Percentiles rank a stretch among this genome's conserved stretches.
Evolutionary conservation across 257 asterid species (phyloP).

Genomic region (Parsonsia alboflavescens): DNA sequence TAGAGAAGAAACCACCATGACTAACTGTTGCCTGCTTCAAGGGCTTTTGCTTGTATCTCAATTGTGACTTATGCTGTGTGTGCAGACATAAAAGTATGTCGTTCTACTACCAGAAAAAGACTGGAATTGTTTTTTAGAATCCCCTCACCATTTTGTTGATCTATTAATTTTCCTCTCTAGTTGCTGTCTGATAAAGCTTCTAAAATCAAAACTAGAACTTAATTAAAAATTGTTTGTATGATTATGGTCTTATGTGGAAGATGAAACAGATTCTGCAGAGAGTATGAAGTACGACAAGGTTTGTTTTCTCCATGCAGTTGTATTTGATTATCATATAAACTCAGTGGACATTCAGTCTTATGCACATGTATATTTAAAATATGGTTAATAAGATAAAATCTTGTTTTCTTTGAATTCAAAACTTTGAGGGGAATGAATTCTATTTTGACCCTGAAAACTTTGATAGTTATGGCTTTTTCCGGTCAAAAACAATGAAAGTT

Average conservation of each 20-base stretch:
- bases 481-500: constrained; percentile 18
- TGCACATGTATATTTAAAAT: neutral
- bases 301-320: constrained; percentile 2
- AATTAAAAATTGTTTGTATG: neutral
- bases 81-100: too few species aligned
- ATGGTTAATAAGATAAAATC: neutral
- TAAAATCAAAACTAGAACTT: neutral
- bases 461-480: constrained; percentile 20
- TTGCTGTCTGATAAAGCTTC: too few species aligned
- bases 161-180: too few species aligned
- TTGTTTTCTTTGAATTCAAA: constrained; percentile 22
- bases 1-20: neutral
- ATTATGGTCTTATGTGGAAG: constrained; percentile 22
- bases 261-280: constrained; percentile 38
- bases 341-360: neutral
- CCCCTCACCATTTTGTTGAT: too few species aligned
- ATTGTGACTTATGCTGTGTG: neutral
- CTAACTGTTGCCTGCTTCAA: neutral
- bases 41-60: neutral
- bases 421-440: constrained; percentile 9
- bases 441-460: constrained; percentile 17
- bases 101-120: too few species aligned
- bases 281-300: constrained; percentile 48
- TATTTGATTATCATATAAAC: neutral
- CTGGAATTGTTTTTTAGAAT: too few species aligned